phyloP scores from a whole-genome alignment of 139 green algal species.

The Tetratostichococcus sp. region DNA sequence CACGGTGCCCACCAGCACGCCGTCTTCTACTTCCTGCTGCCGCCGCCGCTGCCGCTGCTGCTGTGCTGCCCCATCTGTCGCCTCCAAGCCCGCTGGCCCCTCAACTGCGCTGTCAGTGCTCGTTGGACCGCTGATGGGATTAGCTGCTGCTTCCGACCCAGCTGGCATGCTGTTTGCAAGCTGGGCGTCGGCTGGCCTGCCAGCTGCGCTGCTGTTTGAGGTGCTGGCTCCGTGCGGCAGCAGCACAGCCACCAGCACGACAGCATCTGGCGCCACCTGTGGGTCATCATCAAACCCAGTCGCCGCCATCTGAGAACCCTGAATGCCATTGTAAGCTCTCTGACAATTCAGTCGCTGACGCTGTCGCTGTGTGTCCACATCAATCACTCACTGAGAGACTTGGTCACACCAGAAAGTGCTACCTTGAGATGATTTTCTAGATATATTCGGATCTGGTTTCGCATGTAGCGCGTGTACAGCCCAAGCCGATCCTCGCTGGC shows the following conservation, averaged over 20 bases:
- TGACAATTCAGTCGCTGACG: too few species aligned
- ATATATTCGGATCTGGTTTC: constrained; percentile 51
- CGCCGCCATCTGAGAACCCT: too few species aligned
- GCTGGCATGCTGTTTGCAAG: too few species aligned
- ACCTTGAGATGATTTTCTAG: constrained; percentile 44
- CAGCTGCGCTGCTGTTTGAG: too few species aligned
- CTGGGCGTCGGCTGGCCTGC: too few species aligned
- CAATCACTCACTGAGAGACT: too few species aligned
- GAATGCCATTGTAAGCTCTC: too few species aligned
- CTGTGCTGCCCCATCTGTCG: not conserved
- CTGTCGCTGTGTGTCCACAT: too few species aligned
- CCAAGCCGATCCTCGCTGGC: constrained; percentile 25
- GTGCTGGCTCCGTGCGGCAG: not conserved
- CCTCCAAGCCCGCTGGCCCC: not conserved
- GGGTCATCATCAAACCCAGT: not conserved
- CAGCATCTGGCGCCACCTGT: constrained; percentile 44
- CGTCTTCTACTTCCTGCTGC: not conserved
- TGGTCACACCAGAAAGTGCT: constrained; percentile 40
- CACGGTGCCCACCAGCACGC: constrained; percentile 34
- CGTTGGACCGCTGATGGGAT: too few species aligned
- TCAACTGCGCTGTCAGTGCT: not conserved
- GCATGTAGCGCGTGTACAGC: constrained; percentile 9
- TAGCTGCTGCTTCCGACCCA: too few species aligned
- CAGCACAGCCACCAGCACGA: constrained; percentile 54
- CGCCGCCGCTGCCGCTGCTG: not conserved